These are phyloP conservation scores for Oxyria digyna DNA, from an alignment of 148 eudicot species.

Conservation along the genomic window DNA sequence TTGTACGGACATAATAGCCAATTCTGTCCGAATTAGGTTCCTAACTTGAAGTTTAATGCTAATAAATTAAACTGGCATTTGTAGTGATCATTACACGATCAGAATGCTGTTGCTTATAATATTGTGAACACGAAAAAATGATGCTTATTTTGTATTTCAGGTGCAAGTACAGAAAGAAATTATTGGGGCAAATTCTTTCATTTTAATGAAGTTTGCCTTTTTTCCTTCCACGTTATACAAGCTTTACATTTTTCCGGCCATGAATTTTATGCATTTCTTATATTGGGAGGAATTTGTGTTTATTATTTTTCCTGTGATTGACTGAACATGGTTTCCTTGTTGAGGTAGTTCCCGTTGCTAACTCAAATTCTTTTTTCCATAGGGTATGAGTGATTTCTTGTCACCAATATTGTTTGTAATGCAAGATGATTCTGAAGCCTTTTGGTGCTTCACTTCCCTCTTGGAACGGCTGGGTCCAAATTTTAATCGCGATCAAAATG, in stretches of 20 bases:
- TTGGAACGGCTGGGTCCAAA: constrained; percentile 96
- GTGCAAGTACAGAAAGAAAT: not conserved
- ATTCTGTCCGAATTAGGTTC: not conserved
- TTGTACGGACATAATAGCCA: not conserved
- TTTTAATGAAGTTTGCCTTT: not conserved
- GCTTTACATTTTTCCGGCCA: not conserved
- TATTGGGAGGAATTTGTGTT: not conserved
- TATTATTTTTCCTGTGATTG: not conserved
- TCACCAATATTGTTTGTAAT: constrained; percentile 75
- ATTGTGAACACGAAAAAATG: not conserved
- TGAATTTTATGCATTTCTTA: not conserved
- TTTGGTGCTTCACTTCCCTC: constrained; percentile 93
- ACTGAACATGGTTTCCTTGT: not conserved
- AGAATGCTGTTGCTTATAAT: not conserved
- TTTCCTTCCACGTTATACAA: not conserved
- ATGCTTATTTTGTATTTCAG: not conserved
- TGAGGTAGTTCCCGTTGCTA: not conserved
- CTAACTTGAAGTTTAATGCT: not conserved
- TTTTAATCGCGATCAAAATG: constrained; percentile 95
- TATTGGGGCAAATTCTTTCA: not conserved
- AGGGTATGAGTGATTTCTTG: constrained; percentile 98
- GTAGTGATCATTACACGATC: not conserved
- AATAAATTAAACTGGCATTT: not conserved
- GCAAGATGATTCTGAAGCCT: constrained; percentile 81
- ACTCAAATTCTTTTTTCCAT: not conserved